These are phyloP conservation scores for Podospora australis DNA, from an alignment of 495 filamentous ascomycete genomes.

Conservation along the genomic window DNA sequence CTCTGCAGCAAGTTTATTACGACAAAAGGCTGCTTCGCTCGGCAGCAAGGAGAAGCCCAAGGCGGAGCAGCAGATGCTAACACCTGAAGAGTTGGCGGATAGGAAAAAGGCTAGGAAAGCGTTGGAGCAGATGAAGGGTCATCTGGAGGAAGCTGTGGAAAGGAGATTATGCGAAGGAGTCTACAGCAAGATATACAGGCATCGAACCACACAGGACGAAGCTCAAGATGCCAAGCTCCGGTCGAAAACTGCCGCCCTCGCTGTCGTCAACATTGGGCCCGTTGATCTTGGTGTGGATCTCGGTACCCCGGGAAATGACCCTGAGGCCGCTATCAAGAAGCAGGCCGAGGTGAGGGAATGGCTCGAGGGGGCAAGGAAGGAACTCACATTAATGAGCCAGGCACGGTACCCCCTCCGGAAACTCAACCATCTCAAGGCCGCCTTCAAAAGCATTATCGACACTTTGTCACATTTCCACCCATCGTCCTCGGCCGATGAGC, in stretches of 20 bases:
- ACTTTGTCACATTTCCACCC: constrained; percentile 69
- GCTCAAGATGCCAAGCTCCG: constrained; percentile 90
- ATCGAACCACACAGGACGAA: constrained; percentile 88
- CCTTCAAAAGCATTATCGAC: constrained; percentile 93
- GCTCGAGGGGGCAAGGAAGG: constrained; percentile 66
- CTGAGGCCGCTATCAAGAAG: constrained; percentile 50
- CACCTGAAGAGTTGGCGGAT: constrained; percentile 72
- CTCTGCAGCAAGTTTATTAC: constrained; percentile 46
- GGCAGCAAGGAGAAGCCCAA: constrained; percentile 44
- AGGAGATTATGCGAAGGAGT: constrained; percentile 78
- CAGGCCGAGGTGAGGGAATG: constrained; percentile 65
- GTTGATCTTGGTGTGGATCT: constrained; percentile 81
- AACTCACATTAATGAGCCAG: constrained; percentile 76
- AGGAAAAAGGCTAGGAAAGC: constrained; percentile 69
- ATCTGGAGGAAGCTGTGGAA: constrained; percentile 90
- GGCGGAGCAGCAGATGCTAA: constrained; percentile 84
- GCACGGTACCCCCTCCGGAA: constrained; percentile 85
- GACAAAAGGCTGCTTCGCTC: constrained; percentile 47
- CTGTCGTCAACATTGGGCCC: constrained; percentile 82
- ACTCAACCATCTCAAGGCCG: constrained; percentile 76
- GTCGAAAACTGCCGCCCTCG: constrained; percentile 86
- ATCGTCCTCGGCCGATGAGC: constrained; percentile 92
- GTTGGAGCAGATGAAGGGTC: constrained; percentile 65
- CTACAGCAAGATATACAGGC: constrained; percentile 83
- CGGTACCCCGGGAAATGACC: constrained; percentile 38